Evolutionary conservation across 179 eudicot species (phyloP), one percentile per base, ranked within the genome.

Genomic region (Sideroxylon spinosum): DNA sequence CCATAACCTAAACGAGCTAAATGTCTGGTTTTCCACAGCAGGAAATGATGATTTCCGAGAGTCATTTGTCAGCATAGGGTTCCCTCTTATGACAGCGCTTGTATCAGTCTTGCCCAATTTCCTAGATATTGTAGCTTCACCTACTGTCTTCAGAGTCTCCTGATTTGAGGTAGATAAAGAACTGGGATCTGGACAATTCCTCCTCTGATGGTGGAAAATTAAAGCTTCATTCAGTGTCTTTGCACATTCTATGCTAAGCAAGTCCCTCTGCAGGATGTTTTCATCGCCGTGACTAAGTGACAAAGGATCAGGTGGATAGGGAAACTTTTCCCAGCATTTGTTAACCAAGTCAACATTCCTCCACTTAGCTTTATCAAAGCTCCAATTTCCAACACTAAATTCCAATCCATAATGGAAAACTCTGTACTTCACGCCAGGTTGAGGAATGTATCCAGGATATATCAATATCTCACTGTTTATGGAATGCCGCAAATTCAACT

Each of bases 321-420:
- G 98, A 83, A 95, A 95, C 85, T 86, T 91, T 74, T 91, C 87
- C 98, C 98, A 90, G 79, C 98, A 95, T 37, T 82, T 82, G 84
- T 91, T 89, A n/a, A 89, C 93, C 56, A 95, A 59, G 73, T 95
- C 95, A 50, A 28, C 60, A n/a, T 82, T 81, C 80, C 97, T 91
- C 97, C 97, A 95, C 29, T 84, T 85, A 74, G 97, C 92, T 89
- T 95, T 95, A 85, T 95, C 98, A 56, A 93, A 95, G 86, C 92
- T 90, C 97, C 97, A 95, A 68, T 89, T 84, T 32, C 98, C 97
- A n/a, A 95, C 93, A 50, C 60, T 77, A 64, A 87, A 93, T 46
- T 84, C 88, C 80, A 91, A 81, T 1, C 98, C 98, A 52, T 95
- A 95, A 84, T 95, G 99, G 26, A 95, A 87, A 78, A 93, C 93